These are phyloP conservation scores for Pseudovirgaria hyperparasitica DNA, from an alignment of 2,329 filamentous ascomycete genomes.

Conservation along the genomic window DNA sequence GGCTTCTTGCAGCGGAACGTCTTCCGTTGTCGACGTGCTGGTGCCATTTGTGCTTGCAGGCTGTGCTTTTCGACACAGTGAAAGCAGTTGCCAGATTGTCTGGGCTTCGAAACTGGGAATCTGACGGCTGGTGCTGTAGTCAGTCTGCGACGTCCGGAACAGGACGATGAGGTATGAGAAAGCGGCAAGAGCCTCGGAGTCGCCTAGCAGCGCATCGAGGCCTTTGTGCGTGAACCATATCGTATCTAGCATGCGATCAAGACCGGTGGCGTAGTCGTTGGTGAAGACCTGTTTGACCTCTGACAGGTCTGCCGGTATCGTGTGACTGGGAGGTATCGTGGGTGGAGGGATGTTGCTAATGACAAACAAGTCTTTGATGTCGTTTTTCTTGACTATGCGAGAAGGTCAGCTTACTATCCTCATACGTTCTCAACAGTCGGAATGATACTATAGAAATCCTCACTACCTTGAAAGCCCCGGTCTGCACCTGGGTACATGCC, in stretches of 20 bases:
- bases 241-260: constrained; percentile 46
- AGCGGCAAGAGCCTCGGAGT: constrained; percentile 49
- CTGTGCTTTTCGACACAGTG: constrained; percentile 34
- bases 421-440: too few species aligned
- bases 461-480: too few species aligned
- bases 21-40: constrained; percentile 24
- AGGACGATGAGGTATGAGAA: constrained; percentile 50
- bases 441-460: too few species aligned
- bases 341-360: constrained; percentile 22
- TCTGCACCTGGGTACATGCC: too few species aligned
- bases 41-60: constrained; percentile 24
- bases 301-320: constrained; percentile 16
- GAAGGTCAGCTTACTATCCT: too few species aligned
- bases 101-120: constrained; percentile 44
- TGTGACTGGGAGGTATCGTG: constrained; percentile 17
- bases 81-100: constrained; percentile 47
- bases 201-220: constrained; percentile 35
- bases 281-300: constrained; percentile 20
- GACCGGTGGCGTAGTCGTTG: constrained; percentile 21
- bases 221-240: constrained; percentile 58
- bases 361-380: constrained; percentile 20
- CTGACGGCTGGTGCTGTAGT: constrained; percentile 13
- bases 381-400: constrained; percentile 20
- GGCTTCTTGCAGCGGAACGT: constrained; percentile 49
- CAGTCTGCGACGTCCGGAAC: constrained; percentile 10